These are phyloP conservation scores for Quercus alba DNA, from an alignment of 306 rosid genomes.

Conservation along the genomic window DNA sequence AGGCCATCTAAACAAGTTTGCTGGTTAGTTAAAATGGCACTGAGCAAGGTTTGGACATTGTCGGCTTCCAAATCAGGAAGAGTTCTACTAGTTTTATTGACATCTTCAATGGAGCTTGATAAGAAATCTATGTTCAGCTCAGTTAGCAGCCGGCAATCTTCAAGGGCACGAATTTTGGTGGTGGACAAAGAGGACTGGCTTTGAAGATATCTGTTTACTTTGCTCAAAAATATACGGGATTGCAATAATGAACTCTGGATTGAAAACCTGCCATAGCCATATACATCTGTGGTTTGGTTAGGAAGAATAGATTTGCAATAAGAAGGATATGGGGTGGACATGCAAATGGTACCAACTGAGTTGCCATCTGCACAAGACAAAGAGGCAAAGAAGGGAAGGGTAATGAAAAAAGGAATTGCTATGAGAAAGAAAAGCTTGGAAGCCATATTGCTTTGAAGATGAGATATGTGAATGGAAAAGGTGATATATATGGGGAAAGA, in stretches of 20 bases:
- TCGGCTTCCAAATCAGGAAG: not conserved
- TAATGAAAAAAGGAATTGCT: not conserved
- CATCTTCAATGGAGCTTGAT: not conserved
- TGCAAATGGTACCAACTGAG: not conserved
- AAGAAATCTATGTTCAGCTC: not conserved
- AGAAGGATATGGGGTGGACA: not conserved
- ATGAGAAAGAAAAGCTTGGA: not conserved
- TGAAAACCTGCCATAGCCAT: not conserved
- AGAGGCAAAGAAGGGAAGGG: not conserved
- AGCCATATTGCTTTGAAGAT: not conserved
- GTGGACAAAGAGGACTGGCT: not conserved
- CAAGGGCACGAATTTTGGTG: not conserved
- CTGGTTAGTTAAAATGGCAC: not conserved
- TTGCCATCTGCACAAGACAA: not conserved
- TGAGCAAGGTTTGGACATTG: not conserved
- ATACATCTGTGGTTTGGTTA: not conserved
- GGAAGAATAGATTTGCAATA: not conserved
- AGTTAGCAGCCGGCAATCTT: not conserved
- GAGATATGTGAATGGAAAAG: not conserved
- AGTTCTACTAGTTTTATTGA: not conserved
- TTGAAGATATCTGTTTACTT: not conserved
- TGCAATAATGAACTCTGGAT: not conserved
- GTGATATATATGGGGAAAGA: no score
- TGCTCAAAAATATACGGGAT: not conserved
- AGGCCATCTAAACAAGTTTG: not conserved